phyloP scores from a whole-genome alignment of 352 stramenopile genomes.

The Phytophthora citricola region DNA sequence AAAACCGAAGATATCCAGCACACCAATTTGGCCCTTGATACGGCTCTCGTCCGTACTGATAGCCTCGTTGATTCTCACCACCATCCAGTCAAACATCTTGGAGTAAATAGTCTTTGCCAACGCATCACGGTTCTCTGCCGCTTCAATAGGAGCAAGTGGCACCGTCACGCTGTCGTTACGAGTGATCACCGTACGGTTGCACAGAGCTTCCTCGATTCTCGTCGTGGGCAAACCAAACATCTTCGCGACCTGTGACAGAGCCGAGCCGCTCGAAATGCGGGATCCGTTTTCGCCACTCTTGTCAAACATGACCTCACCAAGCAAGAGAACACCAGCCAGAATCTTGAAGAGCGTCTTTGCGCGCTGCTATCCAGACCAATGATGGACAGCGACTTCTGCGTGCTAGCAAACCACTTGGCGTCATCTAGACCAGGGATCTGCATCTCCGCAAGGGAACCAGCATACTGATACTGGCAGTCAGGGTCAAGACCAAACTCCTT shows the following conservation, averaged over 20 bases:
- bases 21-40: slow-evolving; percentile 91
- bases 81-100: slow-evolving; percentile 98
- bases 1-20: slow-evolving; percentile 99
- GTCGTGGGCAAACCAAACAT: slow-evolving; percentile 91
- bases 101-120: slow-evolving; percentile 98
- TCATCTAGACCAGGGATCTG: slow-evolving; percentile 87
- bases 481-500: slow-evolving; percentile 73
- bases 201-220: slow-evolving; percentile 93
- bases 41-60: slow-evolving; percentile 81
- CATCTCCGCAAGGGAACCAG: slow-evolving; percentile 76
- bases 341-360: slow-evolving; percentile 85
- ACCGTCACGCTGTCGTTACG: slow-evolving; percentile 87
- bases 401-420: slow-evolving; percentile 82
- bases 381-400: slow-evolving; percentile 78
- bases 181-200: slow-evolving; percentile 92
- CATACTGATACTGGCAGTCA: slow-evolving; percentile 78
- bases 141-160: slow-evolving; percentile 88
- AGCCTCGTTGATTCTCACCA: slow-evolving; percentile 89
- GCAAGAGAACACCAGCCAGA: slow-evolving; percentile 93
- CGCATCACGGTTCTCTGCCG: slow-evolving; percentile 94
- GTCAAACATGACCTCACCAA: slow-evolving; percentile 96
- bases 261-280: slow-evolving; percentile 66
- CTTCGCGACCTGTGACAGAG: slow-evolving; percentile 79
- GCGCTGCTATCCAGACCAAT: slow-evolving; percentile 69
- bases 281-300: slow-evolving; percentile 76